Base-by-base conservation (phyloP, 257 asterid species). In the Solanum chiquidenum region DNA sequence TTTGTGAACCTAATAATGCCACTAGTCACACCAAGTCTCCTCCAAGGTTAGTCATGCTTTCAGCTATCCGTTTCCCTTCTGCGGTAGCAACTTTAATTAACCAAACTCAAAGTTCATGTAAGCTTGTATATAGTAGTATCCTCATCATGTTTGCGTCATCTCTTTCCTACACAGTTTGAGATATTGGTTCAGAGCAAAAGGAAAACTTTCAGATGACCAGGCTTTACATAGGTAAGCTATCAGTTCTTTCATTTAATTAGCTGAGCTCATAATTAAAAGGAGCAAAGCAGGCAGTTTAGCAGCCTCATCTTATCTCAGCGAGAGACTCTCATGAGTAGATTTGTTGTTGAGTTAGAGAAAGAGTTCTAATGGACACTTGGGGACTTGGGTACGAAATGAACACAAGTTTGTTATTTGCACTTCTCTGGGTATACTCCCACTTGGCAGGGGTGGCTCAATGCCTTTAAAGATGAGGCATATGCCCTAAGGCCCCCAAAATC, bases 181-280 rank as follows among this genome's bases (percentile, higher is more conserved):
- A 88, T 97, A 92, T 93, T 97, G 99, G 99, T 95, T 97, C 88
- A 95, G 98, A 92, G 98, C 99, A 46, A 93, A 89, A 90, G 99
- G 96, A 88, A 93, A 89, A 89, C 98, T 97, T 87, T 93, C 98
- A 88, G 98, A 97, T 90, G 98, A 97, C 87, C 98, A 93, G 91
- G 98, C 94, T 86, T 90, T 97, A 93, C 99, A 97, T 89, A 93
- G 99, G 98, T 95, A 89, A 88, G 91, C 58, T 9, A 46, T 44
- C 68, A 46, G 16, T 46, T 80, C 42, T 80, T 18, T 80, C 68
- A 80, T 80, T 60, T 46, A 80, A 46, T 80, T 46, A 18, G 68
- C 68, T 46, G 68, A 46, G 85, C 42, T 80, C 35, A 33, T 80
- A 9, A 80, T 29, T 52, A 46, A 18, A 46, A 46, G 68, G 40